These are phyloP conservation scores for Multifurca ochricompacta DNA, from an alignment of 768 basidiomycete genomes.

Conservation along the genomic window DNA sequence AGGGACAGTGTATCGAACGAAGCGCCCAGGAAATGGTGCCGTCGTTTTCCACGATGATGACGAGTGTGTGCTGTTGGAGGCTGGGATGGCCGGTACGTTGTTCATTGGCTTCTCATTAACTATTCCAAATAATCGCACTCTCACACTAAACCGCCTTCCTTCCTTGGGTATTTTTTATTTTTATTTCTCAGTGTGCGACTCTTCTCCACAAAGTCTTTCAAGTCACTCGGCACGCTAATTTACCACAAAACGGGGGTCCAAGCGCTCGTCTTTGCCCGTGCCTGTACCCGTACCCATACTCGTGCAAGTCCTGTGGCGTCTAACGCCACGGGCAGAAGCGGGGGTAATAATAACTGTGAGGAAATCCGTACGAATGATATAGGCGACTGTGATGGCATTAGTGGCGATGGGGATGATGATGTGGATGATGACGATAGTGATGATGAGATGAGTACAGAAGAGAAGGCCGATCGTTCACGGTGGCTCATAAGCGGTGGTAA, in stretches of 20 bases:
- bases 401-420: neutral
- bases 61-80: conserved; percentile 82
- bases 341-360: too few relatives aligned
- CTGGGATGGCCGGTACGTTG: conserved; percentile 85
- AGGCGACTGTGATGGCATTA: neutral
- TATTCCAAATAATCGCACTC: too few relatives aligned
- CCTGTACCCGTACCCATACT: neutral
- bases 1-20: conserved; percentile 46
- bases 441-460: conserved; percentile 13
- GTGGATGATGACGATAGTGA: neutral
- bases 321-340: neutral
- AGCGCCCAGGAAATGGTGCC: conserved; percentile 70
- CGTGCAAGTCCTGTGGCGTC: neutral
- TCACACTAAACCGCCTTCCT: too few relatives aligned
- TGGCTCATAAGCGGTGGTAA: conserved; percentile 21
- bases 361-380: neutral
- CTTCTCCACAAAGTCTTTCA: conserved; percentile 73
- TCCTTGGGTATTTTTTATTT: neutral
- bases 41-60: conserved; percentile 68
- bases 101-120: neutral
- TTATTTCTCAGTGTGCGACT: conserved; percentile 55
- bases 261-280: conserved; percentile 58
- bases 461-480: conserved; percentile 13
- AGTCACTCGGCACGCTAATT: conserved; percentile 72
- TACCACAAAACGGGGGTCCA: conserved; percentile 81